Conservation (phyloP, 257 asterid species). For the Solanum verrucosum region DNA sequence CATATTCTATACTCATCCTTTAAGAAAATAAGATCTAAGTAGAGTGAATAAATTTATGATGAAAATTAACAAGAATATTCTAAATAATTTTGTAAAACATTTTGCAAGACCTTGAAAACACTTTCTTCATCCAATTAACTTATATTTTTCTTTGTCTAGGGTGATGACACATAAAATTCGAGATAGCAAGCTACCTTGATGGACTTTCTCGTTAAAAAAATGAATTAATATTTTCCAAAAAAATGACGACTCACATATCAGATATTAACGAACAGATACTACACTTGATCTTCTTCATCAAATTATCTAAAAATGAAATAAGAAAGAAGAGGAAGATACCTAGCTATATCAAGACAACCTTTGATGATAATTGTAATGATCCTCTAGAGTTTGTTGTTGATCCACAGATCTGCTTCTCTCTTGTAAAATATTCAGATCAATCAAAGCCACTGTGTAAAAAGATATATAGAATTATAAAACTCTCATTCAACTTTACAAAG, state of each 20-base stretch:
- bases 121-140: not conserved
- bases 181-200: not conserved
- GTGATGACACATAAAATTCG: too few species aligned
- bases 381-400: not conserved
- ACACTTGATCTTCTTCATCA: not conserved
- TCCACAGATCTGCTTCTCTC: constrained; percentile 2
- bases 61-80: not conserved
- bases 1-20: not conserved
- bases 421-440: not conserved
- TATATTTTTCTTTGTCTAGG: not conserved
- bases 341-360: constrained; percentile 9
- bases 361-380: not conserved
- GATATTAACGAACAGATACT: not conserved
- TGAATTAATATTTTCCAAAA: too few species aligned
- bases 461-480: not conserved
- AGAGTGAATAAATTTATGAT: not conserved
- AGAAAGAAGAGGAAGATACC: not conserved
- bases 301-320: not conserved
- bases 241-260: not conserved
- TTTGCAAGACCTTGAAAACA: too few species aligned
- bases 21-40: not conserved
- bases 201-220: not conserved
- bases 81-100: not conserved
- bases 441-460: not conserved
- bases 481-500: not conserved